A percentile compares a stretch with the other conserved stretches of the same genome.
Conservation (phyloP, 2,329 filamentous ascomycete species). For the Xylariomycetidae sp. region DNA sequence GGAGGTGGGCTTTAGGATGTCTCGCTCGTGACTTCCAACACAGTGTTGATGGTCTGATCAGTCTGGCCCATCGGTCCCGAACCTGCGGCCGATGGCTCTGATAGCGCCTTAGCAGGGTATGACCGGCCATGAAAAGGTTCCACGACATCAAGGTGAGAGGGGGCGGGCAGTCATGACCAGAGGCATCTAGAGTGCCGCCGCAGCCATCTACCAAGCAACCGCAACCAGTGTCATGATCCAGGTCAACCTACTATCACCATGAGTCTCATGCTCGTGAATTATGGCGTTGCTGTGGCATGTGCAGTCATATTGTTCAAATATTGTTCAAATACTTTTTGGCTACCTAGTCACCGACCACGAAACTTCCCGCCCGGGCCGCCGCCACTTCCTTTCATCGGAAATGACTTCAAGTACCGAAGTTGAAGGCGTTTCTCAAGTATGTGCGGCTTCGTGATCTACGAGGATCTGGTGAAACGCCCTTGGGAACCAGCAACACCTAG, state of each 20-base stretch:
- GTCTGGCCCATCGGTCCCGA: too few relatives aligned
- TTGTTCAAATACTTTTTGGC: conserved; percentile 4
- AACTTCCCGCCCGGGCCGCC: conserved; percentile 2
- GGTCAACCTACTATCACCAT: not conserved
- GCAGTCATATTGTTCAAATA: not conserved
- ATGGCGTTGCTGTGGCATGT: not conserved
- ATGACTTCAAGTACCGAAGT: not conserved
- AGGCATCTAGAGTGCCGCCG: not conserved
- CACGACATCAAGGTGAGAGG: not conserved
- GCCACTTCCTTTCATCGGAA: conserved; percentile 1
- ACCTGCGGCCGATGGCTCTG: not conserved
- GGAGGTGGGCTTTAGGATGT: too few relatives aligned
- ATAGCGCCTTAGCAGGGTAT: too few relatives aligned
- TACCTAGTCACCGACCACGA: conserved; percentile 4
- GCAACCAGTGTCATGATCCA: not conserved
- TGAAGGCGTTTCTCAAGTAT: not conserved
- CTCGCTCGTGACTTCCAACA: too few relatives aligned
- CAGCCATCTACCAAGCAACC: not conserved
- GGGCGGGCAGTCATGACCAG: not conserved
- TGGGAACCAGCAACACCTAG: not conserved
- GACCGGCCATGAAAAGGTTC: too few relatives aligned
- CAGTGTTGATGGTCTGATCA: too few relatives aligned
- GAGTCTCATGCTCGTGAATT: not conserved
- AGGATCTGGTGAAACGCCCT: not conserved
- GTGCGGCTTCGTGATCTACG: not conserved